Evolutionary conservation across 495 filamentous ascomycete species (phyloP).

Genomic region (Tuber aestivum): DNA sequence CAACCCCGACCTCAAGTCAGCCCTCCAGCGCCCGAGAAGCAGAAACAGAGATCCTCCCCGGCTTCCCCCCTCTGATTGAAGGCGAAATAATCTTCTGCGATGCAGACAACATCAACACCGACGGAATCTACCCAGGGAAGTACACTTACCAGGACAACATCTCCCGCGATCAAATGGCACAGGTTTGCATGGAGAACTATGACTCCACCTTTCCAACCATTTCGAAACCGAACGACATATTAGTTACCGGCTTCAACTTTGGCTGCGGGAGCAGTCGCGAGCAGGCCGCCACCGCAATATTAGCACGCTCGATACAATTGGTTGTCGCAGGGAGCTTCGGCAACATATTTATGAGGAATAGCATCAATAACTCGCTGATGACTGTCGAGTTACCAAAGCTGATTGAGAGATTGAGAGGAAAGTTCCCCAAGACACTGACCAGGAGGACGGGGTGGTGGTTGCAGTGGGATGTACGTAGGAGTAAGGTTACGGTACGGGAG

Average conservation of each 20-base stretch:
- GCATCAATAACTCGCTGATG: slow-evolving; percentile 89
- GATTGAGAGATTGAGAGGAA: slow-evolving; percentile 61
- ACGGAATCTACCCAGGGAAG: slow-evolving; percentile 83
- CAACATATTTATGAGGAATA: slow-evolving; percentile 83
- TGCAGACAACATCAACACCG: slow-evolving; percentile 69
- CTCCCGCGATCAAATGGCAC: slow-evolving; percentile 67
- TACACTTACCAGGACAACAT: slow-evolving; percentile 88
- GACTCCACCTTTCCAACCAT: slow-evolving; percentile 60
- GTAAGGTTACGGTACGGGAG: slow-evolving; percentile 64
- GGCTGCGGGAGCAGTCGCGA: slow-evolving; percentile 77
- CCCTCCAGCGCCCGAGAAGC: slow-evolving; percentile 32
- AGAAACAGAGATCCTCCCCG: slow-evolving; percentile 59
- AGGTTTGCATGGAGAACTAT: slow-evolving; percentile 91
- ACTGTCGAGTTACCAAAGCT: slow-evolving; percentile 73
- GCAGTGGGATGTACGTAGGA: slow-evolving; percentile 73
- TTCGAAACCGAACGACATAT: slow-evolving; percentile 63
- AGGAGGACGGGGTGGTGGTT: slow-evolving; percentile 84
- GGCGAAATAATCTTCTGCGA: slow-evolving; percentile 69
- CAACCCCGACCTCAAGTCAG: slow-evolving; percentile 11
- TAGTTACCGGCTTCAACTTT: slow-evolving; percentile 87
- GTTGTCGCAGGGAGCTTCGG: slow-evolving; percentile 81
- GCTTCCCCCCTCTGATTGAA: slow-evolving; percentile 60
- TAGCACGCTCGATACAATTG: slow-evolving; percentile 76
- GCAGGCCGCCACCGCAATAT: slow-evolving; percentile 82
- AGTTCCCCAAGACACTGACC: slow-evolving; percentile 63